Evolutionary conservation across 2,329 filamentous ascomycete genomes (phyloP).

Genomic region (Trichoderma asperellum): DNA sequence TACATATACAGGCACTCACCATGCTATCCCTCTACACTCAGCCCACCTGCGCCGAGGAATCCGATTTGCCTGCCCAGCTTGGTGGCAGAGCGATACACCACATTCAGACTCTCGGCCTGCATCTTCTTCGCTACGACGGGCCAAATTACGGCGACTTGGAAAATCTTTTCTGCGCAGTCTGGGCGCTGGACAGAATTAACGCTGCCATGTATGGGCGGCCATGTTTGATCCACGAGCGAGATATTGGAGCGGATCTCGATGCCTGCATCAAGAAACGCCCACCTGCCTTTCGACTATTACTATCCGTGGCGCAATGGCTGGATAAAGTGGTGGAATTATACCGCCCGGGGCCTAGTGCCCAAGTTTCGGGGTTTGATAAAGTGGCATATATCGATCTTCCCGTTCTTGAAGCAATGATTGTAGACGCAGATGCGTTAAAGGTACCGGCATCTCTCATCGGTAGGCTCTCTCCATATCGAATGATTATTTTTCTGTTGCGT

Average conservation of each 20-base stretch:
- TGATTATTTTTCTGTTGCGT: neutral
- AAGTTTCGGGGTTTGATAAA: slow-evolving; percentile 48
- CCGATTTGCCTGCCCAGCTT: slow-evolving; percentile 58
- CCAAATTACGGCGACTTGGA: slow-evolving; percentile 50
- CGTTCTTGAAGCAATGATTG: slow-evolving; percentile 60
- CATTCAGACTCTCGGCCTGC: slow-evolving; percentile 59
- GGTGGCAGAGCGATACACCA: slow-evolving; percentile 60
- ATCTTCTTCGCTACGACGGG: slow-evolving; percentile 51
- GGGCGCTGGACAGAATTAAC: slow-evolving; percentile 64
- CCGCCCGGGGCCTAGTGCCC: slow-evolving; percentile 53
- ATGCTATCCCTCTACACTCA: slow-evolving; percentile 65
- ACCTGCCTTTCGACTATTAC: slow-evolving; percentile 60
- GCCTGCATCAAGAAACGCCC: slow-evolving; percentile 55
- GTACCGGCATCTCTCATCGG: slow-evolving; percentile 55
- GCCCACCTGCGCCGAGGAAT: slow-evolving; percentile 56
- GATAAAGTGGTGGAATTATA: slow-evolving; percentile 65
- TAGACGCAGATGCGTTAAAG: slow-evolving; percentile 56
- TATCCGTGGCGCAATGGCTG: slow-evolving; percentile 58
- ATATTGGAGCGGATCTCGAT: slow-evolving; percentile 59
- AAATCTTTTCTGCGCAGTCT: slow-evolving; percentile 61
- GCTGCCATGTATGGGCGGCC: slow-evolving; percentile 64
- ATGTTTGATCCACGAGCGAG: slow-evolving; percentile 62
- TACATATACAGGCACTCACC: slow-evolving; percentile 58
- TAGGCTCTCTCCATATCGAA: slow-evolving; percentile 37
- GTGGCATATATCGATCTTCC: slow-evolving; percentile 57